These are phyloP conservation scores for Priceomyces haplophilus DNA, from an alignment of 805 yeast genomes.

Conservation along the genomic window DNA sequence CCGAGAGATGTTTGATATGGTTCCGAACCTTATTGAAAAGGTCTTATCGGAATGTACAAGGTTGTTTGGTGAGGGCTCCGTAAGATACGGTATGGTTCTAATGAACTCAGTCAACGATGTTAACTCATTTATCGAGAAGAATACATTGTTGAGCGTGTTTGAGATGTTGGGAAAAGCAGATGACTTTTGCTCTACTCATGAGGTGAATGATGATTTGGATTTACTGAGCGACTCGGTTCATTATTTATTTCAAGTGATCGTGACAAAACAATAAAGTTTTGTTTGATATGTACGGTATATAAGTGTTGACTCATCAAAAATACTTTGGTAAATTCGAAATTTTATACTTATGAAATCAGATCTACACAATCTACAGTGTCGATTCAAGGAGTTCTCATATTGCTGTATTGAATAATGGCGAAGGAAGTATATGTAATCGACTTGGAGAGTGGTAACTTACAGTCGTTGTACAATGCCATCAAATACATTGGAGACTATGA, in stretches of 20 bases:
- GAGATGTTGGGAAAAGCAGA: conserved; percentile 34
- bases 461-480: conserved; percentile 85
- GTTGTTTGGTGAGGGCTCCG: conserved; percentile 33
- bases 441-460: conserved; percentile 90
- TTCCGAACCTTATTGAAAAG: conserved; percentile 24
- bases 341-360: not conserved
- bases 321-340: not conserved
- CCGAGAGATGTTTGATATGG: conserved; percentile 9
- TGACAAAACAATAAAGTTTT: conserved; percentile 15
- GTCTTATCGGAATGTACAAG: conserved; percentile 19
- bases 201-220: conserved; percentile 10
- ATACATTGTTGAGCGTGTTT: conserved; percentile 25
- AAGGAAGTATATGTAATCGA: conserved; percentile 68
- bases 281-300: conserved; percentile 1
- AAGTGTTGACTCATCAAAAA: conserved; percentile 3
- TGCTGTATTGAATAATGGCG: conserved; percentile 13
- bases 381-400: not conserved
- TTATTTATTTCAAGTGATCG: conserved; percentile 25
- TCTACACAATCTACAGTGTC: not conserved
- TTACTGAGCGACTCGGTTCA: conserved; percentile 10
- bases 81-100: conserved; percentile 28
- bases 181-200: conserved; percentile 20
- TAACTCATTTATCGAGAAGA: conserved; percentile 26
- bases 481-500: conserved; percentile 66
- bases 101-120: conserved; percentile 30